These are phyloP conservation scores for Seiridium unicorne DNA, from an alignment of 2,329 filamentous ascomycete species.

Conservation along the genomic window DNA sequence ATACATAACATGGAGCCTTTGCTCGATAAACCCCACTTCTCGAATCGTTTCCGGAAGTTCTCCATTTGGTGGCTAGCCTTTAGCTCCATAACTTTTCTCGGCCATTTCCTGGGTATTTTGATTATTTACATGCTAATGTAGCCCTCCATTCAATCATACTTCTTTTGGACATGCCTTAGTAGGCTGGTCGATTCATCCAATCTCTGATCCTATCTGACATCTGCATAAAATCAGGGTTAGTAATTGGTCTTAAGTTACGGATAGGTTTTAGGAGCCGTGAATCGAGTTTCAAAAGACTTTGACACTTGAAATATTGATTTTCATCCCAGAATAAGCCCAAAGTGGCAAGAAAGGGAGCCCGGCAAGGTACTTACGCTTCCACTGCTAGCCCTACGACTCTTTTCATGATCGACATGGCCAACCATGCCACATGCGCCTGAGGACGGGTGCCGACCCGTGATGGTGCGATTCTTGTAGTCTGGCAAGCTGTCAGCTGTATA, in stretches of 20 bases:
- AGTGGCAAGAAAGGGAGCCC: too few relatives aligned
- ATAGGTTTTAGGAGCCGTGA: too few relatives aligned
- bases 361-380: background rate
- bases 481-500: background rate
- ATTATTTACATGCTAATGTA: background rate
- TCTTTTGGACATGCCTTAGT: background rate
- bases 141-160: too few relatives aligned
- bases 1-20: background rate
- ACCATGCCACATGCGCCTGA: slow-evolving; percentile 22
- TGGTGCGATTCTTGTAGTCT: slow-evolving; percentile 29
- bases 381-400: slow-evolving; percentile 23
- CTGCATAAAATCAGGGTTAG: too few relatives aligned
- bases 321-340: too few relatives aligned
- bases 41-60: too few relatives aligned
- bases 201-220: slow-evolving; percentile 33
- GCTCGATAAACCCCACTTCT: background rate
- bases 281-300: too few relatives aligned
- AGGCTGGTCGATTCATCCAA: background rate
- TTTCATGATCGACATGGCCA: slow-evolving; percentile 22
- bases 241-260: too few relatives aligned
- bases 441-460: slow-evolving; percentile 23
- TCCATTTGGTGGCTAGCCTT: too few relatives aligned
- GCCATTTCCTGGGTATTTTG: too few relatives aligned
- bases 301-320: too few relatives aligned
- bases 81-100: too few relatives aligned